These are phyloP conservation scores for Fusarium lateritium DNA, from an alignment of 2,329 filamentous ascomycete species.

Conservation along the genomic window DNA sequence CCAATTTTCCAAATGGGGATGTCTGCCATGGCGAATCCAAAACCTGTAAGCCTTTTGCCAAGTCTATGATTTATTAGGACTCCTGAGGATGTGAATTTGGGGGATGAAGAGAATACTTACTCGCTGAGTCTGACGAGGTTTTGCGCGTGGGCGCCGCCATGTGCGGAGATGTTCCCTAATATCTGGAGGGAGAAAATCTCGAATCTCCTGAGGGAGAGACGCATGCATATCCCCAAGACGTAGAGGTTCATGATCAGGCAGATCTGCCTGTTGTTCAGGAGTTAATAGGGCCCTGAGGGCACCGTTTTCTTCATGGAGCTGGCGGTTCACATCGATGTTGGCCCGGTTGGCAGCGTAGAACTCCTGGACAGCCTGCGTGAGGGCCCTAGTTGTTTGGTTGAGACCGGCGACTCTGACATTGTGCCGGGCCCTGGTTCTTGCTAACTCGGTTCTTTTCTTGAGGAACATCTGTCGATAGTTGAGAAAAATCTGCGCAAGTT, in stretches of 20 bases:
- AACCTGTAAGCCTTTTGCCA: slow-evolving; percentile 6
- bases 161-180: fast-evolving
- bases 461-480: slow-evolving; percentile 2
- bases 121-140: slow-evolving; percentile 9
- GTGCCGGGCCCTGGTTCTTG: not conserved
- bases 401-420: fast-evolving
- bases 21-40: not conserved
- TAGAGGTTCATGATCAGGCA: not conserved
- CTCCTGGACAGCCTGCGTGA: not conserved
- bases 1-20: not conserved
- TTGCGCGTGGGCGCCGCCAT: not conserved
- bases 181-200: fast-evolving
- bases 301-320: not conserved
- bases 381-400: fast-evolving
- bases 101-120: slow-evolving; percentile 1
- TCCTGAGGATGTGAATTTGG: fast-evolving
- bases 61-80: slow-evolving; percentile 13
- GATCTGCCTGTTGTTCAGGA: not conserved
- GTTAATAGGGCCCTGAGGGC: not conserved
- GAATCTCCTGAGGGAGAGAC: not conserved
- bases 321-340: not conserved
- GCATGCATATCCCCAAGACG: not conserved
- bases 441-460: not conserved
- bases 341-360: not conserved
- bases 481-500: fast-evolving